phyloP scores from a whole-genome alignment of 805 yeast species.

The Candida cerambycidarum region DNA sequence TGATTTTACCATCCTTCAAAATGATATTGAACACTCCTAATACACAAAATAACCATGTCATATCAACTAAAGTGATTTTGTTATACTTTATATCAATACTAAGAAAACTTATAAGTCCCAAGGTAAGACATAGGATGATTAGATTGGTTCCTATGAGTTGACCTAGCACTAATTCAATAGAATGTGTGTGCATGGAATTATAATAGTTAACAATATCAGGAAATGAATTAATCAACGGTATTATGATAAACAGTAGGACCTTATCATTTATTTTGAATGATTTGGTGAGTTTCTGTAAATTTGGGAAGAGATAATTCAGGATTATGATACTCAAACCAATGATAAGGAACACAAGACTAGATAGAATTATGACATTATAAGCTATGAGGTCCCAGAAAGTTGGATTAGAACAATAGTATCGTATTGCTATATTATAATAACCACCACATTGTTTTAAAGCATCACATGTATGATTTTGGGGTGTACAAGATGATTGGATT shows the following conservation, averaged over 20 bases:
- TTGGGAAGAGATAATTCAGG: slow-evolving; percentile 32
- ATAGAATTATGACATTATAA: slow-evolving; percentile 13
- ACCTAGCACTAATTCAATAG: slow-evolving; percentile 36
- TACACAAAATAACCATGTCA: slow-evolving; percentile 29
- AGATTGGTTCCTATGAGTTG: slow-evolving; percentile 37
- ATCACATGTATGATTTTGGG: slow-evolving; percentile 11
- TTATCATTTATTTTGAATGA: slow-evolving; percentile 25
- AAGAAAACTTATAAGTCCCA: slow-evolving; percentile 33
- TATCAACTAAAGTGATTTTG: slow-evolving; percentile 23
- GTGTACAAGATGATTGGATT: slow-evolving; percentile 1
- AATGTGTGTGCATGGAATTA: slow-evolving; percentile 25
- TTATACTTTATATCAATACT: slow-evolving; percentile 16
- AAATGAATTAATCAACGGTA: slow-evolving; percentile 37
- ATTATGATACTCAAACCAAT: slow-evolving; percentile 32
- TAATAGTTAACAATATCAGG: slow-evolving; percentile 40
- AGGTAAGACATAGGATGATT: slow-evolving; percentile 31
- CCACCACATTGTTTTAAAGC: slow-evolving; percentile 10
- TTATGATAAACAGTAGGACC: slow-evolving; percentile 31
- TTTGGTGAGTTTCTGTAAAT: slow-evolving; percentile 28
- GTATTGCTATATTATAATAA: slow-evolving; percentile 26
- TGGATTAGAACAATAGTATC: slow-evolving; percentile 26
- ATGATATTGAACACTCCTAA: slow-evolving; percentile 27
- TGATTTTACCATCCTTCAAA: slow-evolving; percentile 34
- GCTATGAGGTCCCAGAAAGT: background rate
- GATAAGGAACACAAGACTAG: slow-evolving; percentile 19